Evolutionary conservation across 768 basidiomycete species (phyloP), one percentile per base, ranked within the genome.

Genomic region (Termitomyces sp.): DNA sequence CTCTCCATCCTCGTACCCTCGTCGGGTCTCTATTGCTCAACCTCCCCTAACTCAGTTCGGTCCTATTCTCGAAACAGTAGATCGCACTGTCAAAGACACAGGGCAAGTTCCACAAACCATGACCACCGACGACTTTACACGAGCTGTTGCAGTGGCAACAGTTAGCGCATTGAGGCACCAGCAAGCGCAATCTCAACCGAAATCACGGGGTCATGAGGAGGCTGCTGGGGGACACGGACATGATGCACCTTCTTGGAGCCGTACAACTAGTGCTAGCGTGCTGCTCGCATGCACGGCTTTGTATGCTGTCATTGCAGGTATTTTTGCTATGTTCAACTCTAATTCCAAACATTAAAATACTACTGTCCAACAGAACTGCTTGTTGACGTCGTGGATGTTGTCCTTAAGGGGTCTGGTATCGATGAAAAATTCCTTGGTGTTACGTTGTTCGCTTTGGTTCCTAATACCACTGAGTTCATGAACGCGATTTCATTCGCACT

Each of bases 401-500:
- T 98, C 12, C 79, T 99, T 22, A 77, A 91, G 64, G 93, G 86
- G 24, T 94, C 93, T 0, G 93, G 93, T 2, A 93, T 98, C 30
- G 92, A 97, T 57, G 97, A 98, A 69, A 99, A 99, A 70, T 95
- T 98, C 79, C 82, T 99, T 32, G 97, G 97, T 52, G 81, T 99
- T 60, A 98, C 95, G 0, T 80, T 99, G 10, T 98, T 99, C 68
- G 97, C 97, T 8, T 83, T 99, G 33, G 95, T 98, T 0, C 97
- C 97, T 4, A 99, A 99, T 69, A 97, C 95, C 4, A 98, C 97
- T 2, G 97, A 99, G 73, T 98, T 99, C 72, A 97, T 97, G 94
- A 98, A 98, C 68, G 97, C 97, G 50, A 95, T 98, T 60, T 96
- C 95, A 3, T 99, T 99, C 69, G 95, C 97, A 27, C 73, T 99